These are phyloP conservation scores for Monilinia fructigena DNA, from an alignment of 2,329 filamentous ascomycete genomes.

Conservation along the genomic window DNA sequence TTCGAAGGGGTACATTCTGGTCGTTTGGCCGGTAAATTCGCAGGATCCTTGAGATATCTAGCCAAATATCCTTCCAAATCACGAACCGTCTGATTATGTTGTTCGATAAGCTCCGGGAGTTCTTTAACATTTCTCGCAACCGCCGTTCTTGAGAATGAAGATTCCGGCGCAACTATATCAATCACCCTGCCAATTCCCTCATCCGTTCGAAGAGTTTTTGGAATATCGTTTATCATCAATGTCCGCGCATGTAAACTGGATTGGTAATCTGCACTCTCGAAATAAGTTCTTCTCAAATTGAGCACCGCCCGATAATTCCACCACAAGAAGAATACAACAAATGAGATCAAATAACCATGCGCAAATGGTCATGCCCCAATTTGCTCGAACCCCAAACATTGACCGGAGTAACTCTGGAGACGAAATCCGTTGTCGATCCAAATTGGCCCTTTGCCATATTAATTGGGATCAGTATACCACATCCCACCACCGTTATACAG, in stretches of 20 bases:
- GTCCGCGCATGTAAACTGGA: constrained; percentile 76
- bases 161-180: constrained; percentile 74
- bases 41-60: constrained; percentile 86
- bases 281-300: constrained; percentile 71
- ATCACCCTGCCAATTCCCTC: constrained; percentile 85
- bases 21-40: constrained; percentile 71
- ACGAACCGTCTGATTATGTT: constrained; percentile 78
- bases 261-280: constrained; percentile 85
- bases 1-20: constrained; percentile 79
- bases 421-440: constrained; percentile 42
- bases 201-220: constrained; percentile 71
- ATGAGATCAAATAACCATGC: constrained; percentile 70
- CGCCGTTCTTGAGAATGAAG: constrained; percentile 74
- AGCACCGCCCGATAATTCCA: constrained; percentile 79
- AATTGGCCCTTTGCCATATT: constrained; percentile 58
- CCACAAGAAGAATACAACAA: constrained; percentile 78
- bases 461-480: constrained; percentile 76
- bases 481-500: constrained; percentile 68
- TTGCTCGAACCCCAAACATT: constrained; percentile 53
- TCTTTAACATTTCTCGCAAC: constrained; percentile 92
- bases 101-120: constrained; percentile 77
- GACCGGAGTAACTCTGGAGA: constrained; percentile 59
- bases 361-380: constrained; percentile 60
- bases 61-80: constrained; percentile 80
- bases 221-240: constrained; percentile 78